These are phyloP conservation scores for Wickerhamiella qilinensis DNA, from an alignment of 805 yeast species.

Conservation along the genomic window DNA sequence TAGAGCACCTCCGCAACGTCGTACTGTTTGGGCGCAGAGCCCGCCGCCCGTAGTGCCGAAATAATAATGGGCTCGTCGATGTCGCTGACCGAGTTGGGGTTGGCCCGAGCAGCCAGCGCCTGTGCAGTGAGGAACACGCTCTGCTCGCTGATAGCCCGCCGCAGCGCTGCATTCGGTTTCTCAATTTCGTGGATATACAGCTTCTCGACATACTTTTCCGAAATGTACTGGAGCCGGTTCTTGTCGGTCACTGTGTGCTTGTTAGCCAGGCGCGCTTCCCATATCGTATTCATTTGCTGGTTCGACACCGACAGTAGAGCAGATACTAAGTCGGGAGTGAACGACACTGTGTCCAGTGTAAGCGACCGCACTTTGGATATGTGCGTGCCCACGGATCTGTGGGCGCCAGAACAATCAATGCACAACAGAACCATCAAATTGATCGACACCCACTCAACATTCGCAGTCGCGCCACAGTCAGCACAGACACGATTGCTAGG, in stretches of 20 bases:
- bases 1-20: conserved; percentile 25
- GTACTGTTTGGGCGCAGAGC: conserved; percentile 16
- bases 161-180: conserved; percentile 21
- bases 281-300: conserved; percentile 35
- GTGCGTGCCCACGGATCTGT: conserved; percentile 71
- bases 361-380: conserved; percentile 65
- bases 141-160: conserved; percentile 21
- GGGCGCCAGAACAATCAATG: conserved; percentile 77
- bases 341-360: conserved; percentile 45
- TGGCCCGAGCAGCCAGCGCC: conserved; percentile 27
- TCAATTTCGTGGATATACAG: conserved; percentile 26
- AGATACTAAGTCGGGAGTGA: conserved; percentile 41
- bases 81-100: conserved; percentile 19
- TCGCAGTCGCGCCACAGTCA: conserved; percentile 51
- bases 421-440: conserved; percentile 60
- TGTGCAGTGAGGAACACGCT: conserved; percentile 17
- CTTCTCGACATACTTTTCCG: conserved; percentile 45
- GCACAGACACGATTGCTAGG: conserved; percentile 53
- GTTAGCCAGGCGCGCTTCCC: conserved; percentile 31
- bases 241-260: conserved; percentile 24
- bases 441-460: conserved; percentile 77
- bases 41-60: conserved; percentile 20
- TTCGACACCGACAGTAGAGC: conserved; percentile 46
- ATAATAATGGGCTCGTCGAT: conserved; percentile 20
- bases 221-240: conserved; percentile 42